A percentile compares a stretch with the other conserved stretches of the same genome.
Conservation (phyloP, 2,329 filamentous ascomycete species). For the Aspergillus terreus region DNA sequence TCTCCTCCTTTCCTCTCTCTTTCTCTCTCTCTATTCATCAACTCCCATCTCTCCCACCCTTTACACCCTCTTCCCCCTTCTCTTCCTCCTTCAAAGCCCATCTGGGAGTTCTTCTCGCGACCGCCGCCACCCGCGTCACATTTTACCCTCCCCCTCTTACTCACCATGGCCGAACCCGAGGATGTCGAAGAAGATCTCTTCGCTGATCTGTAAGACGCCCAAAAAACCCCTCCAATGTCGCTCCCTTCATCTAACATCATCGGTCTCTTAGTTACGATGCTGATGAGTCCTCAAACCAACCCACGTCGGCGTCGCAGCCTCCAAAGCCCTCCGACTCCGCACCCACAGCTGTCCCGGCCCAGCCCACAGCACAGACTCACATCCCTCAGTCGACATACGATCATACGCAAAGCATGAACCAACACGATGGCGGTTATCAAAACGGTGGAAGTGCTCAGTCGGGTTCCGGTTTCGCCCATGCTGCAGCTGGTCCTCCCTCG, state of each 20-base stretch:
- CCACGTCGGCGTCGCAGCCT: constrained; percentile 29
- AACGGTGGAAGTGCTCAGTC: constrained; percentile 22
- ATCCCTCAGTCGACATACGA: constrained; percentile 26
- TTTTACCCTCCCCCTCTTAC: constrained; percentile 1
- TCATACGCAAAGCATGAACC: constrained; percentile 17
- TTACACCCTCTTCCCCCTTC: constrained; percentile 1
- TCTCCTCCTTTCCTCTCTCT: constrained; percentile 1
- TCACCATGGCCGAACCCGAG: constrained; percentile 71
- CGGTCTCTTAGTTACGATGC: constrained; percentile 59
- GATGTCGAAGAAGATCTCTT: constrained; percentile 93
- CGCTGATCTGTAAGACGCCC: constrained; percentile 73
- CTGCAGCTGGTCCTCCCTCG: constrained; percentile 14
- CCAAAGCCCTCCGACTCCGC: constrained; percentile 36
- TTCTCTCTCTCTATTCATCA: constrained; percentile 1
- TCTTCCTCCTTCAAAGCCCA: background rate
- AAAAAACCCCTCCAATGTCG: background rate
- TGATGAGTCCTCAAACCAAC: constrained; percentile 51
- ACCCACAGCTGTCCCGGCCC: constrained; percentile 26
- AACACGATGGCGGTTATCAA: constrained; percentile 22
- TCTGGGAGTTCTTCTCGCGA: background rate
- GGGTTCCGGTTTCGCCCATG: constrained; percentile 21
- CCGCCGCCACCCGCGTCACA: background rate
- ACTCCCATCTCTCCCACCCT: constrained; percentile 3
- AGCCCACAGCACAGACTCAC: constrained; percentile 29
- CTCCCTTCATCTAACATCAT: constrained; percentile 5